phyloP scores from a whole-genome alignment of 352 stramenopile species.

The Phytophthora sansomeana region DNA sequence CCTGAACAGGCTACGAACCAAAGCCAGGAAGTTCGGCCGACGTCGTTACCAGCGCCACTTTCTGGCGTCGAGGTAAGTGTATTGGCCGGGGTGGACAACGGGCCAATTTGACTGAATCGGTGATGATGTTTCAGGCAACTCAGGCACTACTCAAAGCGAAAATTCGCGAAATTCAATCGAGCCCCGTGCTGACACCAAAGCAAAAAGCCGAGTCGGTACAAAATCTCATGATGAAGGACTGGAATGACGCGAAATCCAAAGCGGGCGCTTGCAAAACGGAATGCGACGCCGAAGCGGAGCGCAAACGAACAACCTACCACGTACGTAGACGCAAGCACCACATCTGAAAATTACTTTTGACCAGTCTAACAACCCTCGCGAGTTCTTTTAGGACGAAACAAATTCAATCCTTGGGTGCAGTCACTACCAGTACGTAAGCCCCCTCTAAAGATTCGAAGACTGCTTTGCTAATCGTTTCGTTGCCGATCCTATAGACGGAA shows the following conservation, averaged over 20 bases:
- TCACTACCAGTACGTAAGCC: slow-evolving; percentile 83
- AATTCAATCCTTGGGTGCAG: slow-evolving; percentile 78
- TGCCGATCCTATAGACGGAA: slow-evolving; percentile 43
- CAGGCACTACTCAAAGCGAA: slow-evolving; percentile 71
- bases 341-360: background rate
- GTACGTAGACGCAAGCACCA: slow-evolving; percentile 39
- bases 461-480: background rate
- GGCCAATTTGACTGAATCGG: background rate
- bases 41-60: slow-evolving; percentile 57
- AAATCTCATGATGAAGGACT: slow-evolving; percentile 90
- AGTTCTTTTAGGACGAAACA: slow-evolving; percentile 61
- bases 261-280: slow-evolving; percentile 44
- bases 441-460: background rate
- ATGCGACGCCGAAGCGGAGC: slow-evolving; percentile 60
- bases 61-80: slow-evolving; percentile 56
- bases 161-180: slow-evolving; percentile 84
- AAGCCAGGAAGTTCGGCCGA: slow-evolving; percentile 47
- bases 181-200: slow-evolving; percentile 77
- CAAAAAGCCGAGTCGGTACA: slow-evolving; percentile 85
- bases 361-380: slow-evolving; percentile 3
- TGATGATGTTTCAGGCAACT: slow-evolving; percentile 41
- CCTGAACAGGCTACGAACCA: slow-evolving; percentile 48
- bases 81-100: background rate
- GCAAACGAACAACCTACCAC: slow-evolving; percentile 57
- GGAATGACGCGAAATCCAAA: slow-evolving; percentile 77